Evolutionary conservation across 78 protist genomes (phyloP), one percentile per base, ranked within the genome.

Genomic region (Pigoraptor vietnamica): DNA sequence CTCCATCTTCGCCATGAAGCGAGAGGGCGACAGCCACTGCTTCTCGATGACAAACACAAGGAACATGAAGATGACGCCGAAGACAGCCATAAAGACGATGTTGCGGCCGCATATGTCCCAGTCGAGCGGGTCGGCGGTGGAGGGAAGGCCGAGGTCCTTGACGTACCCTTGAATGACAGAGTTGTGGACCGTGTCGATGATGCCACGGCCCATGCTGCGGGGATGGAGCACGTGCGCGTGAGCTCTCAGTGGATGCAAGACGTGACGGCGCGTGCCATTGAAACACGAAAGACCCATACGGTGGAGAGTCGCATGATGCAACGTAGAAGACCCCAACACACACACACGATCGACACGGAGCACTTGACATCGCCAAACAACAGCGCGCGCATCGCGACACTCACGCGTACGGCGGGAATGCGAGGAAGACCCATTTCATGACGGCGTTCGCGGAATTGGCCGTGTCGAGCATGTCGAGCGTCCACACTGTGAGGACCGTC

Each of bases 181-280:
- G 48, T 86, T 86, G 39, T 1, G 2, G 35, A 36, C 89, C 14
- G 19, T 23, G 32, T 38, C 67, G 24, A 86, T 39, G 36, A 40
- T 0, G n/a, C 90, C 90, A n/a, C 90, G 90, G 9, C 90, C 90
- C 37, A 87, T 48, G 29, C 90, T 36, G 81, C 38, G 40, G 81
- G n/a, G n/a, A n/a, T n/a, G n/a, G n/a, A n/a, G n/a, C n/a, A n/a
- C n/a, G n/a, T n/a, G n/a, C n/a, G n/a, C n/a, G n/a, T n/a, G n/a
- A n/a, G n/a, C n/a, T n/a, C n/a, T n/a, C n/a, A n/a, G n/a, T n/a
- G n/a, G n/a, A n/a, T n/a, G n/a, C n/a, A n/a, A n/a, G n/a, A n/a
- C n/a, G n/a, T n/a, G n/a, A n/a, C n/a, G n/a, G n/a, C n/a, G n/a
- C n/a, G n/a, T n/a, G n/a, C n/a, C n/a, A n/a, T n/a, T n/a, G n/a